Conservation (phyloP, 1,284 basidiomycete genomes). For the Ceratobasidium sp. region DNA sequence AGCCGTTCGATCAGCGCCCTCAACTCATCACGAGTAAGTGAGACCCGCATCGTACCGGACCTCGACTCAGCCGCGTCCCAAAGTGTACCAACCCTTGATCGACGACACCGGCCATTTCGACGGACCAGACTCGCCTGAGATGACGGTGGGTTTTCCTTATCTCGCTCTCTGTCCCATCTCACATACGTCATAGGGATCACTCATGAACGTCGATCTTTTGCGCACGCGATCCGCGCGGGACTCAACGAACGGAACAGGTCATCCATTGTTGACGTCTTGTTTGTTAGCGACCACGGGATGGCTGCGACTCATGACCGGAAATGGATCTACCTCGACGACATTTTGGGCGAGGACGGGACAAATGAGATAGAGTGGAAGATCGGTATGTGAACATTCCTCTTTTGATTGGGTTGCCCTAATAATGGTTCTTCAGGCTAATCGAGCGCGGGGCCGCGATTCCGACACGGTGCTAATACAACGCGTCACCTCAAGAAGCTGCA, state of each 20-base stretch:
- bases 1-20: conserved; percentile 75
- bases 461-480: conserved; percentile 66
- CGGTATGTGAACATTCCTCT: too few species aligned
- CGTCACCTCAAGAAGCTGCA: conserved; percentile 68
- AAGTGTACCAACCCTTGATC: conserved; percentile 80
- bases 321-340: conserved; percentile 83
- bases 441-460: conserved; percentile 83
- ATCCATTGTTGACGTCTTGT: conserved; percentile 87
- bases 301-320: conserved; percentile 82
- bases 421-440: conserved; percentile 73
- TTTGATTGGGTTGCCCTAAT: too few species aligned
- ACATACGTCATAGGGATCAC: conserved; percentile 65
- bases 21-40: conserved; percentile 79
- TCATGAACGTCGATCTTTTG: conserved; percentile 81
- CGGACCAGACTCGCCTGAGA: conserved; percentile 65
- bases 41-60: conserved; percentile 13
- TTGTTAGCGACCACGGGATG: conserved; percentile 96
- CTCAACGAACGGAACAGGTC: conserved; percentile 80
- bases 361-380: conserved; percentile 67
- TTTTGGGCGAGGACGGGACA: conserved; percentile 77
- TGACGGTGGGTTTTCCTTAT: background rate
- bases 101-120: conserved; percentile 85
- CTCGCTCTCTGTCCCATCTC: background rate
- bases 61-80: conserved; percentile 7
- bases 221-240: conserved; percentile 72